These are phyloP conservation scores for Alternaria arbusti DNA, from an alignment of 2,329 filamentous ascomycete genomes.

Conservation along the genomic window DNA sequence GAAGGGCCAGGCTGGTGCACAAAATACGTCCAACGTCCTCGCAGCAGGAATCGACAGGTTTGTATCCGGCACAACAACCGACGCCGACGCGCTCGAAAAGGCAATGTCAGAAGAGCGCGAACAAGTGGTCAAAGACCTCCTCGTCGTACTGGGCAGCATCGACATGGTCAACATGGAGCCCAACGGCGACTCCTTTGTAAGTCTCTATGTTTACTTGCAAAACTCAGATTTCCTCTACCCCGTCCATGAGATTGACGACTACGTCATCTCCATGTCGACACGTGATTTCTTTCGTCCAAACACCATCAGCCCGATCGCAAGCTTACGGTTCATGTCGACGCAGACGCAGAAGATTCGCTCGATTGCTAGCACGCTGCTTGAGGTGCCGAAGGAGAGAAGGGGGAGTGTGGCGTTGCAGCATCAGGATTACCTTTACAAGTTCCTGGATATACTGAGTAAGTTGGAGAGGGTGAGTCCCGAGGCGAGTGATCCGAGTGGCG, in stretches of 20 bases:
- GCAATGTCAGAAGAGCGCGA: conserved; percentile 79
- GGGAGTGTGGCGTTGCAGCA: conserved; percentile 63
- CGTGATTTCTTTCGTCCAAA: conserved; percentile 13
- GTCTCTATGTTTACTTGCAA: conserved; percentile 37
- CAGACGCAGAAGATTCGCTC: conserved; percentile 83
- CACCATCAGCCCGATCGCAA: conserved; percentile 18
- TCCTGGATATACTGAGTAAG: conserved; percentile 76
- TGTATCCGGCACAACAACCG: conserved; percentile 20
- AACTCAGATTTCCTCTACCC: conserved; percentile 18
- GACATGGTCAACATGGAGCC: conserved; percentile 85
- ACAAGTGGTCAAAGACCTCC: conserved; percentile 79
- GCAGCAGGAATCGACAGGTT: conserved; percentile 39
- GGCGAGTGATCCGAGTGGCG: conserved; percentile 38
- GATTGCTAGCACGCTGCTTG: conserved; percentile 80
- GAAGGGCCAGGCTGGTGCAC: conserved; percentile 54
- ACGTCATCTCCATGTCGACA: conserved; percentile 11
- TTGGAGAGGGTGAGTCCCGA: conserved; percentile 69
- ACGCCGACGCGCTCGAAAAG: conserved; percentile 60
- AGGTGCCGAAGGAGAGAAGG: conserved; percentile 62
- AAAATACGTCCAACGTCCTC: conserved; percentile 33
- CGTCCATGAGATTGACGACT: not conserved
- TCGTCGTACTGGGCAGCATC: conserved; percentile 76
- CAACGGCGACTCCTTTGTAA: conserved; percentile 69
- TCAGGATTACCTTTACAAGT: conserved; percentile 73
- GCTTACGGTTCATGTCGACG: conserved; percentile 34